A percentile compares a stretch with the other conserved stretches of the same genome.
Conservation (phyloP, 805 yeast species). For the Pichia ethanolica region DNA sequence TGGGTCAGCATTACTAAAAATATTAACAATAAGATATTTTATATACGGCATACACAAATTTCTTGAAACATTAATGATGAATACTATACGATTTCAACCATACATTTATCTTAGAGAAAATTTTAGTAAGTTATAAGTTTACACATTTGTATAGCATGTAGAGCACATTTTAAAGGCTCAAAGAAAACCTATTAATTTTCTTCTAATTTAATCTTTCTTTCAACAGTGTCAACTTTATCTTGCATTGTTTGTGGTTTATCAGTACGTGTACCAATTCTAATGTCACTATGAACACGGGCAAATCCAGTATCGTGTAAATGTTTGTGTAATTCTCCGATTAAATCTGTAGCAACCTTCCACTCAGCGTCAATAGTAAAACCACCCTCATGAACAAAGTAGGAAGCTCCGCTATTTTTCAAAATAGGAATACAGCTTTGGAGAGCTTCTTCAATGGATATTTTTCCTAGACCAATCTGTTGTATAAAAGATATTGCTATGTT, state of each 20-base stretch:
- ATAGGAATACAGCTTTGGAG: slow-evolving; percentile 60
- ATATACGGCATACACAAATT: too few species aligned
- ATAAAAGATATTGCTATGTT: background rate
- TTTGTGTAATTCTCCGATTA: slow-evolving; percentile 73
- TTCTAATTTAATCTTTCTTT: slow-evolving; percentile 34
- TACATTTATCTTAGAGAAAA: too few species aligned
- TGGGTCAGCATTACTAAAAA: too few species aligned
- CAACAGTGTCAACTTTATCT: slow-evolving; percentile 64
- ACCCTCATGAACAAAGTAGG: slow-evolving; percentile 75
- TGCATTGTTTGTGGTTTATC: slow-evolving; percentile 67
- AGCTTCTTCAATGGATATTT: slow-evolving; percentile 72
- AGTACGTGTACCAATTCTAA: slow-evolving; percentile 76
- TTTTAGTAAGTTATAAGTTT: too few species aligned
- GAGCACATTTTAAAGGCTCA: too few species aligned
- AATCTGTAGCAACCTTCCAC: slow-evolving; percentile 75
- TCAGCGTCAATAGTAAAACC: slow-evolving; percentile 84
- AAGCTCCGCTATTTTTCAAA: slow-evolving; percentile 52
- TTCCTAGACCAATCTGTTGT: slow-evolving; percentile 60
- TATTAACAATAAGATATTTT: too few species aligned
- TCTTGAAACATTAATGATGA: too few species aligned
- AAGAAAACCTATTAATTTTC: too few species aligned
- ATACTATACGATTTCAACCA: too few species aligned
- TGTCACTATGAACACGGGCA: slow-evolving; percentile 74
- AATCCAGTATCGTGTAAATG: slow-evolving; percentile 63
- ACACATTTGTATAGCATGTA: too few species aligned